Evolutionary conservation across 768 basidiomycete genomes (phyloP), one percentile per base, ranked within the genome.

Genomic region (Terana coerulea): DNA sequence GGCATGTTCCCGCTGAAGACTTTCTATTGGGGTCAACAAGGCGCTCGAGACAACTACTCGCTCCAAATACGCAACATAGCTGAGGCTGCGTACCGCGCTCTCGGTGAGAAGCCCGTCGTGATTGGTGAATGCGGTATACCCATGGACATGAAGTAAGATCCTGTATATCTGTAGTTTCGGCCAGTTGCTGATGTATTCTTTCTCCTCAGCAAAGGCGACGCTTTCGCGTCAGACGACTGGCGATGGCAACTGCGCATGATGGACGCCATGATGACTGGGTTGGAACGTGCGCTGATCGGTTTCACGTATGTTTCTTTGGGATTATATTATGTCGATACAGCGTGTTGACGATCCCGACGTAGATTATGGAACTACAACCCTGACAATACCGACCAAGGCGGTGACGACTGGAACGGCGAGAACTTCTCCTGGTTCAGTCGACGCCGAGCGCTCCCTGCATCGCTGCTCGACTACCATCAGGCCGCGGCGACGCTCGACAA

Each of bases 291-390:
- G 3, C 73, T 91, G 30, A 74, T 92, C 30, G 86, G 86, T 8
- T 97, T 92, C 74, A 93, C 90, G 92, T 91, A 67, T 60, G 91
- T 78, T 6, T n/a, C 22, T 33, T 25, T n/a, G n/a, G n/a, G n/a
- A n/a, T n/a, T n/a, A n/a, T n/a, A n/a, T n/a, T n/a, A n/a, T n/a
- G n/a, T n/a, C n/a, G n/a, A n/a, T n/a, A n/a, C n/a, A n/a, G n/a
- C 48, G 12, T 24, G n/a, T 22, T 25, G 37, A 7, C 42, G 14
- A 24, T 7, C 29, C 19, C 19, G 46, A 47, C 29, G 5, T 59
- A 97, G 93, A 1, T 69, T 98, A 5, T 98, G 95, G 95, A 92
- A 90, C 53, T 98, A 97, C 66, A 97, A 98, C 61, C 88, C 95
- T 0, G 72, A 76, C 46, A 98, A 98, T 68, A 76, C 78, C 33